Evolutionary conservation across 1,284 basidiomycete genomes (phyloP).

Genomic region (Trichosporon faecale): DNA sequence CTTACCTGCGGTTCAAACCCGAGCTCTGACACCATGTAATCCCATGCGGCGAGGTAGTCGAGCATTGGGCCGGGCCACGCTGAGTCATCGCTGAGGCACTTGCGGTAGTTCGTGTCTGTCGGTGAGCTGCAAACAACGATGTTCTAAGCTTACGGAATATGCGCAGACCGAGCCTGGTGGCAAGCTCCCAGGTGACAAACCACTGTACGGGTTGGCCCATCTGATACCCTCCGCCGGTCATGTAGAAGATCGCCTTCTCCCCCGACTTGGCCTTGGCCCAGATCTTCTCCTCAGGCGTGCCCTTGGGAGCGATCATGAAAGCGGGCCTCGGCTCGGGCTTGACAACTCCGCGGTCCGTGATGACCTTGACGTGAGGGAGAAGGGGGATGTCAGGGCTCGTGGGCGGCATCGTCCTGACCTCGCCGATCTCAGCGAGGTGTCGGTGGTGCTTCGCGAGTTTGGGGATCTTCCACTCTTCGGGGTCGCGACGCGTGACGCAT

Average conservation of each 20-base stretch:
- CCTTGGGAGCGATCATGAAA: conserved; percentile 23
- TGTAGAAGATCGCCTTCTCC: conserved; percentile 20
- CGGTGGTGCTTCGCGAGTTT: neutral
- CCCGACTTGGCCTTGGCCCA: conserved; percentile 16
- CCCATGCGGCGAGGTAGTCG: conserved; percentile 21
- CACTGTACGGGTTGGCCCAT: conserved; percentile 17
- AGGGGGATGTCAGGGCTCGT: conserved; percentile 3
- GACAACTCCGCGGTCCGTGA: conserved; percentile 8
- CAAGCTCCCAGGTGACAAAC: conserved; percentile 14
- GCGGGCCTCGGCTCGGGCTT: neutral
- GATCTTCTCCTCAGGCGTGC: conserved; percentile 1
- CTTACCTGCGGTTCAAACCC: conserved; percentile 22
- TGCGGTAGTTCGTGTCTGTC: conserved; percentile 23
- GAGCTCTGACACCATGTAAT: conserved; percentile 20
- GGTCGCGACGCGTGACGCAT: conserved; percentile 12
- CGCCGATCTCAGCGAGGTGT: conserved; percentile 13
- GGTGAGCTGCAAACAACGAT: neutral
- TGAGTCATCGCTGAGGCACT: conserved; percentile 15
- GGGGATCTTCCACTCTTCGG: conserved; percentile 10
- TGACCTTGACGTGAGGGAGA: conserved; percentile 4
- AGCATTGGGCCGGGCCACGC: conserved; percentile 18
- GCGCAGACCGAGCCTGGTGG: neutral
- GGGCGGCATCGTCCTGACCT: conserved; percentile 13
- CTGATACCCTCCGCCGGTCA: conserved; percentile 23
- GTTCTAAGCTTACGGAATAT: conserved; percentile 5